phyloP scores from a whole-genome alignment of 2,329 filamentous ascomycete species.

The Cladorrhinum sp. region DNA sequence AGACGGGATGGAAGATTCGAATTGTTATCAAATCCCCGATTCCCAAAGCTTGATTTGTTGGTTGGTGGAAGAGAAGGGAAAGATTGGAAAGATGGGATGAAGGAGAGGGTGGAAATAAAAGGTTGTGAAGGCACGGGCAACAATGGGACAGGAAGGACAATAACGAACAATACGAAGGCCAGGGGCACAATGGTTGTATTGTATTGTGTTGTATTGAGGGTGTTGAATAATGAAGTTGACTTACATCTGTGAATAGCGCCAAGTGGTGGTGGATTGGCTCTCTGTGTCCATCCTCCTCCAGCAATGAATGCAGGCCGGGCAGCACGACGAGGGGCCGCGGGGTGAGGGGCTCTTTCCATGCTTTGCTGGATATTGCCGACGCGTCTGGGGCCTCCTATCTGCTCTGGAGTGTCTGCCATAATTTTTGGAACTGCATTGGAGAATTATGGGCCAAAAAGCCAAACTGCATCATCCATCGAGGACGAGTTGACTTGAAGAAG shows the following conservation, averaged over 20 bases:
- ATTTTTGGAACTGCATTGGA: neutral
- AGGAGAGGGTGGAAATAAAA: neutral
- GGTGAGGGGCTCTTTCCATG: constrained; percentile 2
- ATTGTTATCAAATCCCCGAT: no score
- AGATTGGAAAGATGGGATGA: neutral
- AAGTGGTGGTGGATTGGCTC: constrained; percentile 8
- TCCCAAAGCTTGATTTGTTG: no score
- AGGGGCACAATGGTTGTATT: neutral
- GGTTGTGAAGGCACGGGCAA: neutral
- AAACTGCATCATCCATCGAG: neutral
- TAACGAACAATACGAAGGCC: neutral
- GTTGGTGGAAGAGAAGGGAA: neutral
- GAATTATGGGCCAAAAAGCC: neutral
- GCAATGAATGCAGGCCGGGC: constrained; percentile 15
- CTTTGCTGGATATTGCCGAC: constrained; percentile 4
- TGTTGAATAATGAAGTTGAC: constrained; percentile 5
- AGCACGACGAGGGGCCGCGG: constrained; percentile 13
- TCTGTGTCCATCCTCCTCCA: neutral
- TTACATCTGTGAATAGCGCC: constrained; percentile 21
- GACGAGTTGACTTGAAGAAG: neutral
- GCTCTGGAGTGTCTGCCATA: neutral
- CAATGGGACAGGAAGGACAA: neutral
- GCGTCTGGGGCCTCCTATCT: constrained; percentile 12
- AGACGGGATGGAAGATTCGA: no score
- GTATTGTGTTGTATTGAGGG: neutral